Base-by-base conservation (phyloP, 345 rosid species). In the Pseudoturritis turrita region DNA sequence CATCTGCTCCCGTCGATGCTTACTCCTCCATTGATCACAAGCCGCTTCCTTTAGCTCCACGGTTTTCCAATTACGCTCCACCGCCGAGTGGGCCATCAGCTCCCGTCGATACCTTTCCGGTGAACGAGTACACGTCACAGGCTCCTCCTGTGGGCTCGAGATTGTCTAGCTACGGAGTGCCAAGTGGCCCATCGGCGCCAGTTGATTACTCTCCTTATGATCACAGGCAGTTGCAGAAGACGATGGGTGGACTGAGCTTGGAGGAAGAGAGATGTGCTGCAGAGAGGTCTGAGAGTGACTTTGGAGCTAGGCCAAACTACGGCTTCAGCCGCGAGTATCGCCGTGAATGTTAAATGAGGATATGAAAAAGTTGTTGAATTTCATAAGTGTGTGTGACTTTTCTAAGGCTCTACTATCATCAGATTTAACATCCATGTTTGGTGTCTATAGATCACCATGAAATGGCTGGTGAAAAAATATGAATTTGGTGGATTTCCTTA, bases 1-100 rank as follows among this genome's bases (percentile, higher is more conserved):
- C 91, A 1, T 81, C 89, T 4, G 88, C 85, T 2, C 88, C 91
- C 0, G 81, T 77, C 1, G 96, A 84, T 71, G 49, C 82, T 8
- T 74, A 47, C 59, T 49, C 77, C 4, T 80, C 69, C 6, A 8
- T 67, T 29, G 85, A 81, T 68, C 82, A 77, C 53, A 72, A 81
- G 76, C 80, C 71, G 3, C 75, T 43, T 63, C 71, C 71, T 62
- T 25, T 65, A 46, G 66, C 72, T 56, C 75, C 71, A 62, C 62
- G 76, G 61, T 77, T 64, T 40, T 5, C 80, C 12, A 70, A 22
- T 15, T 77, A 77, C 47, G 43, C 37, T 50, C 77, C 80, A 29
- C 67, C 60, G 10, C 71, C 78, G 1, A 55, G 50, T 62, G 83
- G 78, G 1, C 87, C 89, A 17, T 83, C 89, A 15, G 89, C 89